Conservation (phyloP, 371 early-diverging fungal genomes). For the Circinella umbellata region DNA sequence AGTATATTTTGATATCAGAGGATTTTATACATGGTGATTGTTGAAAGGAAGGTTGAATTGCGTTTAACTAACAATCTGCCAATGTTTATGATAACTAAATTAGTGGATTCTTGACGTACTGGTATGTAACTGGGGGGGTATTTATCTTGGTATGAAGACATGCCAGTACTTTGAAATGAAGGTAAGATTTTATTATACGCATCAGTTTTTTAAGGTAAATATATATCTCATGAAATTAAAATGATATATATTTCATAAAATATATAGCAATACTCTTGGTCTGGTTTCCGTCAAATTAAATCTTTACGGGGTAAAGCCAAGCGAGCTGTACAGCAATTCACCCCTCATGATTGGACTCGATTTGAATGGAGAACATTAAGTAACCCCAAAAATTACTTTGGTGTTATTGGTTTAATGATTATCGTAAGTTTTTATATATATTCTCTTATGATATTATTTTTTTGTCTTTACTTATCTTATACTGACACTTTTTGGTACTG, state of each 20-base stretch:
- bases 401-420: constrained; percentile 63
- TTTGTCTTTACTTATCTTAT: neutral
- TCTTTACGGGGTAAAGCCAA: constrained; percentile 85
- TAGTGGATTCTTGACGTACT: constrained; percentile 97
- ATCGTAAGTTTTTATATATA: constrained; percentile 44
- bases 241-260: neutral
- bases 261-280: constrained; percentile 87
- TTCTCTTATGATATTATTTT: neutral
- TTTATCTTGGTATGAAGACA: constrained; percentile 94
- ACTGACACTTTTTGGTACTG: neutral
- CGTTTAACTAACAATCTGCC: too few relatives aligned
- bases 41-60: neutral
- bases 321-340: constrained; percentile 91
- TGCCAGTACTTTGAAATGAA: constrained; percentile 95
- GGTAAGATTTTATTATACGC: constrained; percentile 29
- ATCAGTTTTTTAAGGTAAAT: too few relatives aligned
- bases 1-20: constrained; percentile 20
- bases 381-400: constrained; percentile 79
- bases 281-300: constrained; percentile 85
- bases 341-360: constrained; percentile 92
- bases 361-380: constrained; percentile 89
- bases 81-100: too few relatives aligned
- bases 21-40: neutral
- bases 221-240: too few relatives aligned
- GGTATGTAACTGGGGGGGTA: constrained; percentile 93